Conservation (phyloP, 2,329 filamentous ascomycete species). For the Nothophaeocryptopus gaeumannii region DNA sequence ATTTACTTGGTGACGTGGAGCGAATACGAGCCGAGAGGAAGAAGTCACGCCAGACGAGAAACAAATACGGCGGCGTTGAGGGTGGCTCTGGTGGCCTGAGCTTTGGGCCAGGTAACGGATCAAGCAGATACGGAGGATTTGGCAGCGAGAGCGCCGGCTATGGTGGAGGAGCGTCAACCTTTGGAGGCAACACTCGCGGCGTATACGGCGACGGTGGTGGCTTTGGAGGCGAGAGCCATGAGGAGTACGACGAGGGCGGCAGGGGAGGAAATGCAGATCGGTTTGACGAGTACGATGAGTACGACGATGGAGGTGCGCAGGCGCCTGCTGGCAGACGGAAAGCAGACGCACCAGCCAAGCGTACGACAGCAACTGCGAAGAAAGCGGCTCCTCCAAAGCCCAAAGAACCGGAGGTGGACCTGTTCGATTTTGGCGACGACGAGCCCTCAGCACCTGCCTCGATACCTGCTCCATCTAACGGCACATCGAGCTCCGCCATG, state of each 20-base stretch:
- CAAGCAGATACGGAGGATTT: constrained; percentile 79
- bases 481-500: constrained; percentile 34
- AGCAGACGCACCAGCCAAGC: constrained; percentile 38
- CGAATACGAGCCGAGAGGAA: constrained; percentile 73
- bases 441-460: constrained; percentile 56
- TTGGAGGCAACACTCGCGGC: constrained; percentile 64
- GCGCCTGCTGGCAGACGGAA: constrained; percentile 54
- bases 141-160: constrained; percentile 66
- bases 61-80: constrained; percentile 94
- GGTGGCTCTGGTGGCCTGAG: constrained; percentile 64
- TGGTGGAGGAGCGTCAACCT: constrained; percentile 42
- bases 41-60: constrained; percentile 84
- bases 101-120: constrained; percentile 50
- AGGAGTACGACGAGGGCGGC: constrained; percentile 60
- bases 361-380: constrained; percentile 33
- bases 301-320: constrained; percentile 67
- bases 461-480: constrained; percentile 43
- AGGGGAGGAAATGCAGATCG: constrained; percentile 59
- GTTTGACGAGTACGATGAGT: constrained; percentile 97
- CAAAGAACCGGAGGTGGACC: constrained; percentile 84
- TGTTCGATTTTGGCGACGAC: constrained; percentile 81
- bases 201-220: constrained; percentile 97
- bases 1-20: constrained; percentile 90
- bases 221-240: constrained; percentile 69
- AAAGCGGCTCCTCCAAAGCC: constrained; percentile 72